Base-by-base conservation (phyloP, 495 filamentous ascomycete species). In the Aspergillus carlsbadensis region DNA sequence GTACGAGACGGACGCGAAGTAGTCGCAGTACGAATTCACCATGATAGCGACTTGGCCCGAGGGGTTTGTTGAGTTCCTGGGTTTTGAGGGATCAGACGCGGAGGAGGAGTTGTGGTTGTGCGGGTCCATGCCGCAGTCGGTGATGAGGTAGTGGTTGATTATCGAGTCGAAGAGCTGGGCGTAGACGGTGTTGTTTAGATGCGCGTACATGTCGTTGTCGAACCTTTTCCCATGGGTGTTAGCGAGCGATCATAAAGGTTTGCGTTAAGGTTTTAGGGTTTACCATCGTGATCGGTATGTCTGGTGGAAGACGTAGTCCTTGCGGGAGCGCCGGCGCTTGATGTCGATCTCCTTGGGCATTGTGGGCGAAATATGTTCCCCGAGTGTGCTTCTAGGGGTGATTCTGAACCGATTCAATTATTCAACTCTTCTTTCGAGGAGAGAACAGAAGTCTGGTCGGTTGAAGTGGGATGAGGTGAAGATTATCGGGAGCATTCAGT, bases 201-300 rank as follows among this genome's bases (percentile, higher is more conserved):
- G 90, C 41, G 86, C 81, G 71, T 96, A 98, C 89, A 96, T 94
- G 74, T 97, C 93, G 65, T 97, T 97, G 70, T 98, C 94, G 65
- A 80, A 85, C 90, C 90, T 92, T 56, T 41, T 29, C n/a, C 42
- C 13, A n/a, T 35, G 40, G n/a, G 4, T 26, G 20, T 57, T 60
- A 52, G 47, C 10, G 1, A 41, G n/a, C 17, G 6, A 24, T 24
- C 21, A 24, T 24, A 21, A 22, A 24, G n/a, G n/a, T 26, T 43
- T 26, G 34, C 6, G 47, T 48, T 39, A 35, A 24, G 17, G 40
- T 4, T n/a, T 1, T 17, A 11, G 42, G 15, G 39, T 70, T 63
- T 74, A 92, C 93, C 93, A 98, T 85, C 93, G 77, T 54, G 92
- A 96, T 53, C 92, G 78, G 71, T 95, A 96, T 41, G 91, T 86